Conservation (phyloP, 2,329 filamentous ascomycete genomes). For the Triangularia setosa region DNA sequence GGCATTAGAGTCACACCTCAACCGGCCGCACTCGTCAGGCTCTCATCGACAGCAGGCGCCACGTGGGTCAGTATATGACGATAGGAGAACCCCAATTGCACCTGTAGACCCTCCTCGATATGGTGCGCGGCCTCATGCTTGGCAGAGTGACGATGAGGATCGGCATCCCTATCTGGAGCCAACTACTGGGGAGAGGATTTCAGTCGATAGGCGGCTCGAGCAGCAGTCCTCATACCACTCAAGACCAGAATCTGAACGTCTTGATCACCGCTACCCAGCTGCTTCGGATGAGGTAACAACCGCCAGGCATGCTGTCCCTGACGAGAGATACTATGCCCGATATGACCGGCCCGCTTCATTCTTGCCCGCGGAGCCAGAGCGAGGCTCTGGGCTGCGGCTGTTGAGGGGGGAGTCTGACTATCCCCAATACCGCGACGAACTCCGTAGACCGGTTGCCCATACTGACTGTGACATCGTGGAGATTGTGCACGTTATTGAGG, state of each 20-base stretch:
- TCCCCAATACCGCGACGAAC: constrained; percentile 32
- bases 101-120: neutral
- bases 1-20: constrained; percentile 28
- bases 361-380: neutral
- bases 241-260: neutral
- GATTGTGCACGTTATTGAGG: constrained; percentile 43
- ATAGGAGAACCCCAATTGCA: neutral
- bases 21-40: constrained; percentile 11
- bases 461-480: constrained; percentile 38
- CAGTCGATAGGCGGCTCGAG: neutral
- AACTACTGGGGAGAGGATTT: neutral
- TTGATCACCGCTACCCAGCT: neutral
- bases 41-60: neutral
- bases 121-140: neutral
- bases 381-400: neutral
- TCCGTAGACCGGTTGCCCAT: constrained; percentile 24
- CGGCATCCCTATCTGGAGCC: neutral
- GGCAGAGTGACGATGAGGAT: neutral
- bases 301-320: neutral
- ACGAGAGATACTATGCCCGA: neutral
- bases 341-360: neutral
- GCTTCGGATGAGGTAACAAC: neutral
- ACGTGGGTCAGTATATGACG: neutral
- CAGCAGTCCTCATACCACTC: neutral
- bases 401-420: constrained; percentile 29